phyloP scores from a whole-genome alignment of 768 basidiomycete species.

The Suillus americanus region DNA sequence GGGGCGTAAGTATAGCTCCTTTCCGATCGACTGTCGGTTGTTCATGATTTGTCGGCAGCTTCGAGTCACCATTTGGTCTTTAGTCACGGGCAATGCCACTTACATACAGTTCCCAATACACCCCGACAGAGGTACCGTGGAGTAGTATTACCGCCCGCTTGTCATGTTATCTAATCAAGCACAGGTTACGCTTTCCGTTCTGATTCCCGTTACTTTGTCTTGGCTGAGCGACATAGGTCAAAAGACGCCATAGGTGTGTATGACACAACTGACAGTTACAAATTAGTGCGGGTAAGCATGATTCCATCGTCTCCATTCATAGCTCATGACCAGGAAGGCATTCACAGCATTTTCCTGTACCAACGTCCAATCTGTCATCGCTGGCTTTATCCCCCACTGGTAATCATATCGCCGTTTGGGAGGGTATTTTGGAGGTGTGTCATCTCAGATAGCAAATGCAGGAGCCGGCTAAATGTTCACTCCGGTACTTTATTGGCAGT shows the following conservation, averaged over 20 bases:
- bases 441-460: neutral
- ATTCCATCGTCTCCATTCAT: slow-evolving; percentile 8
- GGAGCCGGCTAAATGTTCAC: slow-evolving; percentile 2
- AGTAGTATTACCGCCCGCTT: neutral
- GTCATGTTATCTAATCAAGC: slow-evolving; percentile 1
- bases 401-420: slow-evolving; percentile 78
- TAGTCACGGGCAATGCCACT: slow-evolving; percentile 69
- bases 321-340: slow-evolving; percentile 18
- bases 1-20: slow-evolving; percentile 67
- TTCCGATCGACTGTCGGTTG: slow-evolving; percentile 3
- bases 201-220: slow-evolving; percentile 80
- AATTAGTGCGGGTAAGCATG: slow-evolving; percentile 60
- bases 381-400: slow-evolving; percentile 76
- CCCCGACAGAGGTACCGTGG: slow-evolving; percentile 64
- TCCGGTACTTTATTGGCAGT: slow-evolving; percentile 42
- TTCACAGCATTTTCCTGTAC: slow-evolving; percentile 77
- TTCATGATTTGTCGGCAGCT: slow-evolving; percentile 47
- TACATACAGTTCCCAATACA: slow-evolving; percentile 87
- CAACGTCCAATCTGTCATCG: slow-evolving; percentile 70
- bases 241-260: slow-evolving; percentile 88
- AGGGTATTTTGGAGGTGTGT: slow-evolving; percentile 77
- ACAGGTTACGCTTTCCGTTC: slow-evolving; percentile 75
- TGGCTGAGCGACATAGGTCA: slow-evolving; percentile 88
- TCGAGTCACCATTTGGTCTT: slow-evolving; percentile 83
- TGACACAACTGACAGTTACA: slow-evolving; percentile 68